Conservation (phyloP, 2,329 filamentous ascomycete species). For the Hypoxylon sp. region DNA sequence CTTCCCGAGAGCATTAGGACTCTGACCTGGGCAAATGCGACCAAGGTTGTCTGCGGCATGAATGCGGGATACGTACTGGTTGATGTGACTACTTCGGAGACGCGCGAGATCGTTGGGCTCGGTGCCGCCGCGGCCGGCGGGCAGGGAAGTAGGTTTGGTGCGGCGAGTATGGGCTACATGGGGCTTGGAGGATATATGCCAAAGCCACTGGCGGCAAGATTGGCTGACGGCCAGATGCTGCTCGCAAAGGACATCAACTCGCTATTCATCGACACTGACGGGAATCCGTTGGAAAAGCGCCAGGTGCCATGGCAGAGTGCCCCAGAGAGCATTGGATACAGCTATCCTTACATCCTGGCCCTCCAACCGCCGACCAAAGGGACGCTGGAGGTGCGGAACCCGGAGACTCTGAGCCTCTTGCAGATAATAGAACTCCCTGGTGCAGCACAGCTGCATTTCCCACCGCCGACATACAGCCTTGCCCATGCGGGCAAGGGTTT, state of each 20-base stretch:
- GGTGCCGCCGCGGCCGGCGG: constrained; percentile 74
- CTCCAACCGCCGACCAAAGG: constrained; percentile 88
- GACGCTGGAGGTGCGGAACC: constrained; percentile 90
- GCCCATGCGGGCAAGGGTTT: constrained; percentile 97
- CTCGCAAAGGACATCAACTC: constrained; percentile 99
- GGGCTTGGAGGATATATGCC: constrained; percentile 93
- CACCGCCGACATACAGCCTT: constrained; percentile 92
- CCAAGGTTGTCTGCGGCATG: constrained; percentile 89
- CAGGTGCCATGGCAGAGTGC: constrained; percentile 94
- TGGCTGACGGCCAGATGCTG: constrained; percentile 86
- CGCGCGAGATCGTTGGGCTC: constrained; percentile 84
- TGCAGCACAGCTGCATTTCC: constrained; percentile 89
- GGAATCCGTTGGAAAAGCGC: constrained; percentile 83
- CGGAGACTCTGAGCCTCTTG: constrained; percentile 88
- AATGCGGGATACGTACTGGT: constrained; percentile 92
- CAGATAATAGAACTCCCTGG: constrained; percentile 87
- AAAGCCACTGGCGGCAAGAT: constrained; percentile 86
- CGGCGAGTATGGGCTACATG: constrained; percentile 96
- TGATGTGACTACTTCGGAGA: constrained; percentile 80
- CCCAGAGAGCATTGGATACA: constrained; percentile 93
- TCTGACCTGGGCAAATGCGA: constrained; percentile 91
- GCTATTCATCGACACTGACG: constrained; percentile 87
- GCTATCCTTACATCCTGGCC: constrained; percentile 94
- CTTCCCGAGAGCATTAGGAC: constrained; percentile 88
- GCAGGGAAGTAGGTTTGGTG: constrained; percentile 82